Evolutionary conservation across 1,139 yeast genomes (phyloP).

Genomic region (Suhomyces atakaporum): DNA sequence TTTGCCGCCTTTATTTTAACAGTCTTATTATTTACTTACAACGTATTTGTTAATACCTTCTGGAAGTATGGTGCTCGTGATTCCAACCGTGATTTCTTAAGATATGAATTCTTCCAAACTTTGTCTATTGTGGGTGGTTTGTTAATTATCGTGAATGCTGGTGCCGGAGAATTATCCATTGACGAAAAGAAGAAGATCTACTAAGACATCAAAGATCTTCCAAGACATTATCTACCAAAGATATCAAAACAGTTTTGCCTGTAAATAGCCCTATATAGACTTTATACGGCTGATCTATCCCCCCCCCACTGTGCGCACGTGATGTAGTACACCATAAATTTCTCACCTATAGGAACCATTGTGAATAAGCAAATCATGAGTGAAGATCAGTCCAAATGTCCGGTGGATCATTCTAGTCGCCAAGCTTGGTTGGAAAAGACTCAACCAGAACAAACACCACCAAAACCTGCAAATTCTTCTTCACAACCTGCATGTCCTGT

Average conservation of each 20-base stretch:
- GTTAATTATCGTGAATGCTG: conserved; percentile 86
- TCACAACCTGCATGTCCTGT: conserved; percentile 28
- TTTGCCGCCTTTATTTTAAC: conserved; percentile 83
- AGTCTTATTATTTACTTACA: conserved; percentile 70
- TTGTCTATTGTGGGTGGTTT: conserved; percentile 94
- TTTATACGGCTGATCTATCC: neutral
- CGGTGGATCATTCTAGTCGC: conserved; percentile 66
- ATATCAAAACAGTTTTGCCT: conserved; percentile 13
- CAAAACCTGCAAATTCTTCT: neutral
- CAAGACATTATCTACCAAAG: no score
- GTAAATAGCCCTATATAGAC: neutral
- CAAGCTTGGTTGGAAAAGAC: conserved; percentile 50
- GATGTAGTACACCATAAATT: neutral
- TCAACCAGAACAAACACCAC: neutral
- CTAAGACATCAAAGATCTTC: no score
- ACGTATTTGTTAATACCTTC: conserved; percentile 81
- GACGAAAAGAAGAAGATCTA: conserved; percentile 97
- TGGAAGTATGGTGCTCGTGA: conserved; percentile 76
- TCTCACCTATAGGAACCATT: conserved; percentile 5
- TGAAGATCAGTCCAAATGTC: conserved; percentile 51
- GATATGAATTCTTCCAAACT: conserved; percentile 94
- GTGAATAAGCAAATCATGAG: conserved; percentile 6
- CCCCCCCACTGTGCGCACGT: neutral
- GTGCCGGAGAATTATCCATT: conserved; percentile 92
- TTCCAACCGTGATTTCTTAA: conserved; percentile 84